Percentiles rank a stretch among this genome's conserved stretches.
Conservation (phyloP, 2,329 filamentous ascomycete species). For the Pestalotiopsis sp. region DNA sequence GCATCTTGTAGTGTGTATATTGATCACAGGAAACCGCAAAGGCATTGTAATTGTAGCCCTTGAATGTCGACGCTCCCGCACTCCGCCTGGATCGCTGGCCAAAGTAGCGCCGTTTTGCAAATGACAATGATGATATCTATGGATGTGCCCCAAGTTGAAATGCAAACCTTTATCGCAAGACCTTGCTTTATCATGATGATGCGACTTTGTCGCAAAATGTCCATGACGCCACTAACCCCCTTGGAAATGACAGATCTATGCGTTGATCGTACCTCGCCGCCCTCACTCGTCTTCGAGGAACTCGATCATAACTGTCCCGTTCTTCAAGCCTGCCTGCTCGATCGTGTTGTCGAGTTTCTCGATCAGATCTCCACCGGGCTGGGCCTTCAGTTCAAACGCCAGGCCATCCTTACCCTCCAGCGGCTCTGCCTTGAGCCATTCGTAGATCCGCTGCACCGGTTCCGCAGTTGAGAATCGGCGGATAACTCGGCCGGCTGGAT, state of each 20-base stretch:
- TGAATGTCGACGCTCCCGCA: background rate
- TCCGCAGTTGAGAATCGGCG: conserved; percentile 81
- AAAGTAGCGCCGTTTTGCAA: background rate
- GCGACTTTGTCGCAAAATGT: background rate
- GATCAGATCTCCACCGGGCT: conserved; percentile 80
- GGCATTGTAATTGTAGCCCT: background rate
- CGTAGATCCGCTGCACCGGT: conserved; percentile 80
- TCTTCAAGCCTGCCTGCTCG: conserved; percentile 82
- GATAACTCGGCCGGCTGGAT: conserved; percentile 82
- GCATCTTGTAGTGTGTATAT: background rate
- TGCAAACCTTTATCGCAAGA: conserved; percentile 1
- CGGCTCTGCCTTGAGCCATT: conserved; percentile 92
- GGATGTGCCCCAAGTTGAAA: background rate
- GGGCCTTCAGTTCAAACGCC: conserved; percentile 84
- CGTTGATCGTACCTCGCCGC: background rate
- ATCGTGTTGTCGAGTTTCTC: conserved; percentile 74
- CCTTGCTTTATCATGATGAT: background rate
- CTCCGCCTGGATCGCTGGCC: background rate
- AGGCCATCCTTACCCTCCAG: conserved; percentile 77
- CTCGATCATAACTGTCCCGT: conserved; percentile 94
- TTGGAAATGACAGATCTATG: background rate
- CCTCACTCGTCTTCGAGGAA: conserved; percentile 64
- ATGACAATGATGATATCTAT: conserved; percentile 6
- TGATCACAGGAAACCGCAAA: background rate
- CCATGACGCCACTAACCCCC: conserved; percentile 1